Evolutionary conservation across 2,329 filamentous ascomycete genomes (phyloP).

Genomic region (Stemphylium lycopersici): DNA sequence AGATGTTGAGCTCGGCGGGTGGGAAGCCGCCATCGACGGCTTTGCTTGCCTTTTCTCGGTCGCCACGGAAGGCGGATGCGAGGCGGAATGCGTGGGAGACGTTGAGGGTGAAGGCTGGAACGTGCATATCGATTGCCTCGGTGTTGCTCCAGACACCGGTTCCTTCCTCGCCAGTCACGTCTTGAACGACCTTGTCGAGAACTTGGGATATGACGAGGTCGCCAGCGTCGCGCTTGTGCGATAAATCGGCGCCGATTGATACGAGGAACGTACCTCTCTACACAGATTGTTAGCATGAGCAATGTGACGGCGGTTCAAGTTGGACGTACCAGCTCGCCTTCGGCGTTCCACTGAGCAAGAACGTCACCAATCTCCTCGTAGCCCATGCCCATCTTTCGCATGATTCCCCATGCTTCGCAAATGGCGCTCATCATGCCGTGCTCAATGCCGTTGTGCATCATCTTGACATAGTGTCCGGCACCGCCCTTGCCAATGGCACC

Average conservation of each 20-base stretch:
- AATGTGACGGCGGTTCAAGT: not conserved
- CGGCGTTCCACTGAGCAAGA: constrained; percentile 65
- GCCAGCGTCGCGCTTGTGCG: constrained; percentile 54
- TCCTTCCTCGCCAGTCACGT: constrained; percentile 69
- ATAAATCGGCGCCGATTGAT: constrained; percentile 67
- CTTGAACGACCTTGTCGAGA: constrained; percentile 74
- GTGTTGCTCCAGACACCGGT: constrained; percentile 70
- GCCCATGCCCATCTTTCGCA: constrained; percentile 63
- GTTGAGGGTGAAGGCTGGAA: constrained; percentile 69
- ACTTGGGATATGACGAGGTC: constrained; percentile 64
- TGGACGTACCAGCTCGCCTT: constrained; percentile 59
- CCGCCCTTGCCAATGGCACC: constrained; percentile 66
- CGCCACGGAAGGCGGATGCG: constrained; percentile 65
- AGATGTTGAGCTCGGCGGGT: constrained; percentile 41
- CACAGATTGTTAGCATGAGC: constrained; percentile 2
- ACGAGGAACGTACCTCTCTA: constrained; percentile 65
- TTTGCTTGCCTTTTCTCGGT: constrained; percentile 60
- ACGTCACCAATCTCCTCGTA: constrained; percentile 66
- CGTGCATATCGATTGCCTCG: constrained; percentile 66
- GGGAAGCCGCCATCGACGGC: constrained; percentile 53
- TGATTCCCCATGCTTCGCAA: constrained; percentile 69
- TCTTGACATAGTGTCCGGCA: constrained; percentile 75
- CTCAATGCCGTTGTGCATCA: constrained; percentile 78
- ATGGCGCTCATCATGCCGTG: constrained; percentile 72
- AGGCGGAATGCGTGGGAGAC: constrained; percentile 67